A percentile compares a stretch with the other conserved stretches of the same genome.
phyloP scores from a whole-genome alignment of 169 alveolate genomes.

The Plasmodium falciparum region DNA sequence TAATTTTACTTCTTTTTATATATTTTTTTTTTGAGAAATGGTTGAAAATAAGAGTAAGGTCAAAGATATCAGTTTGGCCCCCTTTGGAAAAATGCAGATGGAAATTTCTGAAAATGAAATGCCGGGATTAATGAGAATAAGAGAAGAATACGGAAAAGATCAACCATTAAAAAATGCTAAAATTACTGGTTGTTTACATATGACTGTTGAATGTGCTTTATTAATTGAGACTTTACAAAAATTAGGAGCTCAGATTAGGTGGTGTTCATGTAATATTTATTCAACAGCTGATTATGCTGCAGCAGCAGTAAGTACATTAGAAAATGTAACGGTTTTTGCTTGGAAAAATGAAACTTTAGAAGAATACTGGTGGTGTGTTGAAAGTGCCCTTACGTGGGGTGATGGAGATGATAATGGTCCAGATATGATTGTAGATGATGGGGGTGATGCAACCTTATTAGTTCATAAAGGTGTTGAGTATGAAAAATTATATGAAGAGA shows the following conservation, averaged over 20 bases:
- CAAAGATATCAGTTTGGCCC: slow-evolving; percentile 92
- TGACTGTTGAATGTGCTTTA: slow-evolving; percentile 93
- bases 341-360: slow-evolving; percentile 96
- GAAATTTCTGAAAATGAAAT: slow-evolving; percentile 95
- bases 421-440: slow-evolving; percentile 98
- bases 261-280: slow-evolving; percentile 98
- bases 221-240: slow-evolving; percentile 92
- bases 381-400: slow-evolving; percentile 96
- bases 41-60: slow-evolving; percentile 81
- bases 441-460: slow-evolving; percentile 97
- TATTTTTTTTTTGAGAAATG: slow-evolving; percentile 18
- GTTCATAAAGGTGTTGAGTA: slow-evolving; percentile 93
- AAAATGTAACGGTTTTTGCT: slow-evolving; percentile 96
- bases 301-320: slow-evolving; percentile 93
- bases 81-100: slow-evolving; percentile 95
- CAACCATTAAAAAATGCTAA: slow-evolving; percentile 95
- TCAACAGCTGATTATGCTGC: slow-evolving; percentile 99
- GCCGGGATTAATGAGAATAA: slow-evolving; percentile 96
- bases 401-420: slow-evolving; percentile 96
- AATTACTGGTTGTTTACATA: slow-evolving; percentile 97
- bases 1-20: background rate
- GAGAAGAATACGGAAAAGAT: slow-evolving; percentile 91
- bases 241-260: slow-evolving; percentile 97
- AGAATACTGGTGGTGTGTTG: slow-evolving; percentile 99
- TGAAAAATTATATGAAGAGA: slow-evolving; percentile 84